These are phyloP conservation scores for Ceratocystis diversiconidia DNA, from an alignment of 2,329 filamentous ascomycete genomes.

Conservation along the genomic window DNA sequence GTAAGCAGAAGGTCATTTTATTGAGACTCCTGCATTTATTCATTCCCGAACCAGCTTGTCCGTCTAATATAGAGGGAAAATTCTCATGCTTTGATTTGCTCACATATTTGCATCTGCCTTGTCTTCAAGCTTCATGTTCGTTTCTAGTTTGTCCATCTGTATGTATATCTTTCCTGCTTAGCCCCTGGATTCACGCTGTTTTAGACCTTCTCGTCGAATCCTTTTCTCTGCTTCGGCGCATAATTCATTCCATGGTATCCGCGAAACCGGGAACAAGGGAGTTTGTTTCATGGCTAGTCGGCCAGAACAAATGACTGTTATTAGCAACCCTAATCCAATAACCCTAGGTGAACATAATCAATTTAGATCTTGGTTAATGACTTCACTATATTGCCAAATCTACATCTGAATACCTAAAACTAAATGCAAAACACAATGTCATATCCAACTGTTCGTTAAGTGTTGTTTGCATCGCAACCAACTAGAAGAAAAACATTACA, in stretches of 20 bases:
- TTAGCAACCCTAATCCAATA: neutral
- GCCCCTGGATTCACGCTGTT: neutral
- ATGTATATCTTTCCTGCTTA: neutral
- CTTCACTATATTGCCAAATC: no score
- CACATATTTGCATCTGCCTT: neutral
- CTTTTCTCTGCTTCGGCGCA: neutral
- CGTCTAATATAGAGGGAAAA: neutral
- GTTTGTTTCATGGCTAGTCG: neutral
- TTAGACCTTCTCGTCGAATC: conserved; percentile 1
- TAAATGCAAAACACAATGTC: no score
- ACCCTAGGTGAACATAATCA: no score
- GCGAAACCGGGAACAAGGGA: neutral
- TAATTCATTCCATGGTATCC: neutral
- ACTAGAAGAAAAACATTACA: no score
- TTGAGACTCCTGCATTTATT: no score
- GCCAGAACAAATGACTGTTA: neutral
- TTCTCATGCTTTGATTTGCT: neutral
- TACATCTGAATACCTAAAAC: no score
- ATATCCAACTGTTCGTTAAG: no score
- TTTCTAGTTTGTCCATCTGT: neutral
- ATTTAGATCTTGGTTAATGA: no score
- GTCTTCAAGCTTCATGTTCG: neutral
- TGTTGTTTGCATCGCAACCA: no score
- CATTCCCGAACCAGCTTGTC: neutral
- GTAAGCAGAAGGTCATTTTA: no score